Base-by-base conservation (phyloP, 2,329 filamentous ascomycete genomes). In the Penicillium sclerotiorum region DNA sequence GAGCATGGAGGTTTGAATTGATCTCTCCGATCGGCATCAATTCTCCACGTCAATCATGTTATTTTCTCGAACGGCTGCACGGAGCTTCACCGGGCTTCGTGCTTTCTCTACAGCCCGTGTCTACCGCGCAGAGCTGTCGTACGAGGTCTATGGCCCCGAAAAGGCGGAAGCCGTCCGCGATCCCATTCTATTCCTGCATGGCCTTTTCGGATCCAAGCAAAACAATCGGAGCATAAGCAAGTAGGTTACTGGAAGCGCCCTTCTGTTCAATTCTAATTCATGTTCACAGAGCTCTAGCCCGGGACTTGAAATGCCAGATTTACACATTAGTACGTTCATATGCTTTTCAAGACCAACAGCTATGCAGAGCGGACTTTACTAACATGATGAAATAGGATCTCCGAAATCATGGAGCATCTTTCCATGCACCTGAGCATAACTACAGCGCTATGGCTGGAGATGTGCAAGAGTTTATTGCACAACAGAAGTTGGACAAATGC, bases 141-240 rank as follows among this genome's bases (percentile, higher is more conserved):
- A 67, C 48, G 67, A 72, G 45, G 63, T 71, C 37, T 69, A 65
- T 42, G 67, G 67, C 13, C 68, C 69, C 2, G 65, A 71, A 51
- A 67, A 58, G 18, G 61, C 61, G n/a, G 55, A 67, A 45, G 46
- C 58, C 37, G 60, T 60, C 39, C 58, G 73, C 49, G 74, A 77
- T 45, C 89, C 92, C 2, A 90, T 97, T 56, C 73, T 97, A 54
- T 88, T 97, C 59, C 83, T 97, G 65, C 93, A 97, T 69, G 93
- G 94, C 1, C 79, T 97, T 9, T 96, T 97, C 65, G 93, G 93
- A 17, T 96, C 90, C 30, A 96, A 95, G 76, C 91, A 90, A 76
- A 97, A 97, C 69, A 96, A 96, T 69, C 80, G 92, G 70, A 89
- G 82, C 64, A 94, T 97, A 56, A 95, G 91, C 87, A 95, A 91